A percentile compares a stretch with the other conserved stretches of the same genome.
Conservation (phyloP, 2,329 filamentous ascomycete genomes). For the Aspergillus thermomutatus region DNA sequence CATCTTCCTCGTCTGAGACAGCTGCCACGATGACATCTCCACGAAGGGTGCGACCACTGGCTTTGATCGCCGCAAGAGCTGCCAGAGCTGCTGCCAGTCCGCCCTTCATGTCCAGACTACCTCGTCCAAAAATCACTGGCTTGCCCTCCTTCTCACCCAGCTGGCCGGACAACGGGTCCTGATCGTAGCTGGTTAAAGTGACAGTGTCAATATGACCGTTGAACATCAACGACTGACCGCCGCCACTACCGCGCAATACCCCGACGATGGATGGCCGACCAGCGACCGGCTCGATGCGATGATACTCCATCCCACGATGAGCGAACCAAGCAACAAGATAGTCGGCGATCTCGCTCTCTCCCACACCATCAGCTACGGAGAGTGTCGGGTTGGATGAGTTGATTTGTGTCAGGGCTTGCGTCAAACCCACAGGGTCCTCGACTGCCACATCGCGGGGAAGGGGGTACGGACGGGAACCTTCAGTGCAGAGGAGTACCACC, state of each 20-base stretch:
- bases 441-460: constrained; percentile 41
- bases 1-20: constrained; percentile 54
- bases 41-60: constrained; percentile 24
- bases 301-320: constrained; percentile 50
- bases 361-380: constrained; percentile 41
- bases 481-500: constrained; percentile 65
- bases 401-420: constrained; percentile 47
- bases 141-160: constrained; percentile 34
- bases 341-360: constrained; percentile 46
- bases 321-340: constrained; percentile 52
- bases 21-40: constrained; percentile 54
- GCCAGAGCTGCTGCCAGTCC: constrained; percentile 49
- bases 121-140: constrained; percentile 43
- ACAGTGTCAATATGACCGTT: constrained; percentile 56
- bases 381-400: constrained; percentile 49
- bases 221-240: constrained; percentile 50
- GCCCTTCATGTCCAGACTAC: constrained; percentile 52
- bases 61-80: constrained; percentile 39
- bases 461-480: constrained; percentile 56
- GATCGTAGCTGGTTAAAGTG: constrained; percentile 46
- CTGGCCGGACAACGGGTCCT: constrained; percentile 44
- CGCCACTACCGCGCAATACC: constrained; percentile 45
- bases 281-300: constrained; percentile 47
- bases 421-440: constrained; percentile 43
- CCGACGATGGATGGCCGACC: constrained; percentile 53